Evolutionary conservation across 2,329 filamentous ascomycete species (phyloP).

Genomic region (Anisogramma anomala): DNA sequence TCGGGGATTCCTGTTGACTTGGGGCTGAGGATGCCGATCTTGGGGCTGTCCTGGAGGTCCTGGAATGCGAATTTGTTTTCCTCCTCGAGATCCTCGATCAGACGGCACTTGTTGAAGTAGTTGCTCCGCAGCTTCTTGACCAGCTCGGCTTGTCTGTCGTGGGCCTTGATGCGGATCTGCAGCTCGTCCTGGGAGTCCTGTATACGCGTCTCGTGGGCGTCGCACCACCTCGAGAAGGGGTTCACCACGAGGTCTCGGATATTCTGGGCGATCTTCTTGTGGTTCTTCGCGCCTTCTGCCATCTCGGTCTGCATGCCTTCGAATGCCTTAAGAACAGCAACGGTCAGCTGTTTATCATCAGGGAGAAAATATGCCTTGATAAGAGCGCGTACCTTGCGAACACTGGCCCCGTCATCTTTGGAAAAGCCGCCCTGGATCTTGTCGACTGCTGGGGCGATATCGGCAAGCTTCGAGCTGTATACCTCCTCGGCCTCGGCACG

Average conservation of each 20-base stretch:
- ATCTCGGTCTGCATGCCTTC: slow-evolving; percentile 88
- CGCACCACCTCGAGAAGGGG: slow-evolving; percentile 92
- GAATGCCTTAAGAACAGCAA: slow-evolving; percentile 53
- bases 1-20: too few relatives aligned
- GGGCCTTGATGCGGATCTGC: slow-evolving; percentile 78
- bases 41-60: slow-evolving; percentile 62
- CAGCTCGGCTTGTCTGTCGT: slow-evolving; percentile 80
- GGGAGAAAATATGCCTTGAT: not conserved
- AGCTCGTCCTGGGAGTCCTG: slow-evolving; percentile 93
- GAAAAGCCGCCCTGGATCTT: slow-evolving; percentile 73
- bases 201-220: slow-evolving; percentile 81
- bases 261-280: slow-evolving; percentile 91
- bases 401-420: slow-evolving; percentile 88
- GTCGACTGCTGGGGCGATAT: slow-evolving; percentile 74
- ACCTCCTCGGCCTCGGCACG: slow-evolving; percentile 90
- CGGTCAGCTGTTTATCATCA: slow-evolving; percentile 13
- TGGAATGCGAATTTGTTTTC: slow-evolving; percentile 98
- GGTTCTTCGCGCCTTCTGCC: slow-evolving; percentile 77
- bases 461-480: slow-evolving; percentile 69
- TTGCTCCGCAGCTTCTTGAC: slow-evolving; percentile 89
- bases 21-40: slow-evolving; percentile 51
- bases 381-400: slow-evolving; percentile 61
- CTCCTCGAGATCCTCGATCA: slow-evolving; percentile 93
- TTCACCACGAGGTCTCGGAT: slow-evolving; percentile 92
- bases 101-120: slow-evolving; percentile 97